Evolutionary conservation across 306 rosid species (phyloP), one percentile per base, ranked within the genome.

Genomic region (barrel medic (Medicago truncatula)): DNA sequence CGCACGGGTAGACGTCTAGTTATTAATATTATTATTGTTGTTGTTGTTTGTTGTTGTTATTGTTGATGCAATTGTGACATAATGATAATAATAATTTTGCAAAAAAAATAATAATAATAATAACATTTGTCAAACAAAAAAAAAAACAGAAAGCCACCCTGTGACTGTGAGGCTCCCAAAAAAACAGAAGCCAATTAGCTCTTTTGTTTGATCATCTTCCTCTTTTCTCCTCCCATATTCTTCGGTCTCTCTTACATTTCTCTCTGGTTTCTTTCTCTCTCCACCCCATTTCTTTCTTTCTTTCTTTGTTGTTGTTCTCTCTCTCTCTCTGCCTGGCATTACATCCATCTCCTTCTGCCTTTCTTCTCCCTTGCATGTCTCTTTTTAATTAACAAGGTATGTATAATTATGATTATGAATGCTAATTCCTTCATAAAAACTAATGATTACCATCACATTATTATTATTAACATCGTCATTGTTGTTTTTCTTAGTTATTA

Each of bases 181-280:
- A 59, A 59, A 59, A 59, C 25, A 61, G 67, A 31, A 61, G 20
- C 10, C 12, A 61, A 61, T 1, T 9, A 9, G 7, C 34, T 8
- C 15, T 1, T 2, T 25, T 60, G 4, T 36, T 36, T 34, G 49
- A 58, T 83, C 83, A 31, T 62, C 68, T 28, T 28, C 60, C 74
- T 21, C 13, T 81, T 49, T 71, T 34, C 80, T 83, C 67, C 70
- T 76, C 73, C 88, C 83, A 78, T 86, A 80, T 81, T 85, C 36
- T 78, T 80, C 86, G 89, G 23, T 77, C 80, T 86, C 81, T 86
- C 86, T 79, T 76, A 28, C 86, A 58, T 84, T 70, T 71, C 2
- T 73, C 67, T 47, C 60, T 65, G 23, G 70, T 43, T 70, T 73
- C 74, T 21, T 64, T 66, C 76, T 78, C 71, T 80, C 38, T 72